Base-by-base conservation (phyloP, 495 filamentous ascomycete genomes). In the Lepraria neglecta region DNA sequence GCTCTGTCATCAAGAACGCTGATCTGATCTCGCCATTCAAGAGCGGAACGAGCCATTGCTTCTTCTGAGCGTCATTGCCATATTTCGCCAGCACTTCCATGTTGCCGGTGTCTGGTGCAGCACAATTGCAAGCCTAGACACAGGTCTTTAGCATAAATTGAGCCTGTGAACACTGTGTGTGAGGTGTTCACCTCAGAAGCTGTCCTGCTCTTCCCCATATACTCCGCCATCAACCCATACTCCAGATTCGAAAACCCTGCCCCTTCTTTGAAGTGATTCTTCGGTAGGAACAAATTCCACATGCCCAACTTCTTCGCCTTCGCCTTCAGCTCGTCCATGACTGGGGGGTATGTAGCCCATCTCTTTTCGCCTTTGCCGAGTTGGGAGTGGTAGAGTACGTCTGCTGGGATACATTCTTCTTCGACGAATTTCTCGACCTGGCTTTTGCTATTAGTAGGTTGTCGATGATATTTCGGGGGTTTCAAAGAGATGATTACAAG, bases 211-310 rank as follows among this genome's bases (percentile, higher is more conserved):
- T 84, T 89, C 60, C 91, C 92, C 69, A 96, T 76, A 70, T 87
- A 84, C 74, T 95, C 92, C 27, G 91, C 91, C 87, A 96, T 96
- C 71, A 96, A 73, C 4, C 89, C 91, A 68, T 96, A 96, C 72
- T 96, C 91, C 21, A 96, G 78, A 72, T 96, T 96, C 12, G 83
- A 88, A 75, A 88, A 92, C 40, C 91, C 92, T 5, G 92, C 91
- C 17, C 91, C 92, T 74, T 97, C 88, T 64, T 84, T 88, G 80
- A 96, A 97, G 76, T 97, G 92, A 66, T 84, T 90, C 76, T 89
- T 92, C 51, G 92, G 88, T 62, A 98, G 74, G 80, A 98, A 98
- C 84, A 98, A 88, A 73, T 98, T 98, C 94, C 94, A 98, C 48
- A 98, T 79, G 0, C 94, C 94, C n/a, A 92, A 77, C 68, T 86